Base-by-base conservation (phyloP, 805 yeast species). In the Blastobotrys peoriensis region DNA sequence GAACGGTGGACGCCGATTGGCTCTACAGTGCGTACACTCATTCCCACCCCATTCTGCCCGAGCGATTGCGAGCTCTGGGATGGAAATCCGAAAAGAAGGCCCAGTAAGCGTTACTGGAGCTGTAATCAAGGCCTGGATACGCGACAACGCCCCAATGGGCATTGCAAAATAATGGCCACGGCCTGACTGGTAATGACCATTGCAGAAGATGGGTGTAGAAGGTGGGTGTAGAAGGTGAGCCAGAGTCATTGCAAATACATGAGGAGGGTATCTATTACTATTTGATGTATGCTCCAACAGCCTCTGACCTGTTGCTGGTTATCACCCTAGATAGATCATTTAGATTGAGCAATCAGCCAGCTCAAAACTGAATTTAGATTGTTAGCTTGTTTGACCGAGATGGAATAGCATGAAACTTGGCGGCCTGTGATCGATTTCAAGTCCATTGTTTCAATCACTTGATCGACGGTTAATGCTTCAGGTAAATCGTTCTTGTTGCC, bases 21-120 rank as follows among this genome's bases (percentile, higher is more conserved):
- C 73, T 88, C 53, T 93, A 81, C 66, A 83, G 95, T 17, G 81
- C 93, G 36, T 91, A 86, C 66, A 87, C 82, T 60, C 82, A 85
- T 65, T 82, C 91, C 40, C 98, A 93, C 58, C 99, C 99, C 40
- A 85, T 86, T 45, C 67, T 91, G 56, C 79, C 91, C 15, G 98
- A 93, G 70, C 81, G 99, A 70, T 73, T 93, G 55, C 62, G 69
- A 38, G 95, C 95, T 5, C 72, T 93, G 49, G 82, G 40, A 19
- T 33, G 38, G 25, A 40, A 36, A 22, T 37, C 33, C 38, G 30
- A 25, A 13, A 51, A 49, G 44, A 42, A 45, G 36, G 41, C 46
- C 27, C 38, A 36, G 25, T 23, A 41, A 43, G 3, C 17, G 33
- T 5, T 15, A 15, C 17, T 17, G 37, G n/a, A n/a, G 13, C 20